Evolutionary conservation across 208 protist species (phyloP), one percentile per base, ranked within the genome.

Genomic region (Crithidia expoeki): DNA sequence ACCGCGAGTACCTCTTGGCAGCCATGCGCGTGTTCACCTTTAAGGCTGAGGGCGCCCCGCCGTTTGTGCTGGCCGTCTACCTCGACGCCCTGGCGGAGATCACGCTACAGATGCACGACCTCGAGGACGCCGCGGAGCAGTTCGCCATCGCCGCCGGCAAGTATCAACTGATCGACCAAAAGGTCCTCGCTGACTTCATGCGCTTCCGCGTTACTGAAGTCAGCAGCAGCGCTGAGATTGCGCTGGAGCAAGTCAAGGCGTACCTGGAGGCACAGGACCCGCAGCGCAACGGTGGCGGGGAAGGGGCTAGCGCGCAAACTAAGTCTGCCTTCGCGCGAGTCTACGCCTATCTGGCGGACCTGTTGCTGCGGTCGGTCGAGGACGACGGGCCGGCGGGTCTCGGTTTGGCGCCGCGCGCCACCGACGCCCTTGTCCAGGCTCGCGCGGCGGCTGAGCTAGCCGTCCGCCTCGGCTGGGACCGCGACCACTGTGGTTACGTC

Each of bases 21-120:
- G 89, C 92, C 14, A 82, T 97, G 56, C 87, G 92, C 32, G 74
- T 97, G 42, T 95, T 97, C 68, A 85, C 88, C 44, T 97, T 94
- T 73, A 97, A 97, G 72, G 76, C 83, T 0, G 92, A 97, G 51
- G 82, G 80, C n/a, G 84, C 88, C 7, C 88, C 87, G 30, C 92
- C 92, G 50, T 97, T 97, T 67, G 86, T 94, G 72, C 69, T 95
- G 23, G 92, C 76, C 11, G 81, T 85, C 19, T 95, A 90, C 74
- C 72, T 95, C 52, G 92, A 97, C 64, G 84, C 90, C 19, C 85
- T 92, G 7, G 89, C 79, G 0, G 85, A 94, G 59, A 89, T 97
- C 65, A 80, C 86, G 28, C 65, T 92, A 36, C 83, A 90, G 68
- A 85, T 97, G 73, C 80, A 87, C 25, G 86, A 89, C 67, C 53